Evolutionary conservation across 2,329 filamentous ascomycete species (phyloP).

Genomic region (Daldinia eschscholtzii): DNA sequence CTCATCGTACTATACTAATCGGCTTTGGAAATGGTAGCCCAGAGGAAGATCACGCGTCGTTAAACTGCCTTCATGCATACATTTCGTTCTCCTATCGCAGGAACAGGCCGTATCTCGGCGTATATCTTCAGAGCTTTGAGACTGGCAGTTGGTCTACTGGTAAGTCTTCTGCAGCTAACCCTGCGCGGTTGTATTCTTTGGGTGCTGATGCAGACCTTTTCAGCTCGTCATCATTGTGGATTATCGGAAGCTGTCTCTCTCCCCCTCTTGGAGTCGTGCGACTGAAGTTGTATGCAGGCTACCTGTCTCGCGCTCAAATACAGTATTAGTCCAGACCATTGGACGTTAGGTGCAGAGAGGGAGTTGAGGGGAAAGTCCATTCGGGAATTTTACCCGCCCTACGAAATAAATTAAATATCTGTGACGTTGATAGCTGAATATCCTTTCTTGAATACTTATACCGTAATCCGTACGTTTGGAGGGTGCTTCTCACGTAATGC

Average conservation of each 20-base stretch:
- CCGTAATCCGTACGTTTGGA: no score
- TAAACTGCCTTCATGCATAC: slow-evolving; percentile 14
- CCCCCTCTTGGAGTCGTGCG: neutral
- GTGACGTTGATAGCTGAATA: neutral
- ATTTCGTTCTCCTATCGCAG: slow-evolving; percentile 14
- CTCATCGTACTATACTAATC: neutral
- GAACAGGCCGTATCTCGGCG: slow-evolving; percentile 13
- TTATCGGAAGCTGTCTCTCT: neutral
- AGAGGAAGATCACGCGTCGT: slow-evolving; percentile 3
- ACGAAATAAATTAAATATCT: neutral
- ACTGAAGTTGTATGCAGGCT: neutral
- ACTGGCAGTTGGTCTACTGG: slow-evolving; percentile 11
- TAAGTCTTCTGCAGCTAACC: neutral
- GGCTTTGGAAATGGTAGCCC: neutral
- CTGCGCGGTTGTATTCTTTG: neutral
- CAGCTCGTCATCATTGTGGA: neutral
- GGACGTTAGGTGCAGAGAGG: neutral
- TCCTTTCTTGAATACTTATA: neutral
- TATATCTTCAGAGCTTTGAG: slow-evolving; percentile 15
- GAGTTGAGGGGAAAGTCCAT: neutral
- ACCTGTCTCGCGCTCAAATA: neutral
- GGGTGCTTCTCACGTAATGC: neutral
- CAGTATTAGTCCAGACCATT: neutral
- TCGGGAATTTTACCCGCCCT: neutral
- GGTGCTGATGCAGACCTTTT: neutral